Conservation (phyloP, 108 stramenopile species). For the Ochromonas danica region DNA sequence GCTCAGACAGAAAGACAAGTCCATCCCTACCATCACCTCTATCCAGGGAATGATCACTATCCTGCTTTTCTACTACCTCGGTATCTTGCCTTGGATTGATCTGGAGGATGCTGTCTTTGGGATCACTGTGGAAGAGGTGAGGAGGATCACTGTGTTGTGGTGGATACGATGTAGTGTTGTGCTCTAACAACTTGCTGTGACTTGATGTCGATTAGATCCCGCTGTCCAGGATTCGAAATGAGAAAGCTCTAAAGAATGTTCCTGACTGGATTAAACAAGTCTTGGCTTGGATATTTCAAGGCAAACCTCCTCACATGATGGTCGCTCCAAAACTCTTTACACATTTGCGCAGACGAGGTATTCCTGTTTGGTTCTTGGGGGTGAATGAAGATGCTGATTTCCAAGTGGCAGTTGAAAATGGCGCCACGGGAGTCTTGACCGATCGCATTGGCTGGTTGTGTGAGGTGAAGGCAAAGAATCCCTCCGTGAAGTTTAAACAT, state of each 20-base stretch:
- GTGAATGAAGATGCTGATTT: constrained; percentile 19
- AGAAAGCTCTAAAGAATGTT: constrained; percentile 11
- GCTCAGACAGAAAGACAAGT: constrained; percentile 11
- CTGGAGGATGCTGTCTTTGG: constrained; percentile 40
- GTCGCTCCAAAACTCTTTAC: constrained; percentile 33
- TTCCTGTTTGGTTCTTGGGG: constrained; percentile 33
- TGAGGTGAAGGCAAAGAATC: too few species aligned
- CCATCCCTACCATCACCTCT: constrained; percentile 30
- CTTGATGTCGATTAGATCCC: background rate
- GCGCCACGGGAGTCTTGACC: constrained; percentile 22
- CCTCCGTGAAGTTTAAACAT: too few species aligned
- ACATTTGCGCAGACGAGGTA: constrained; percentile 39
- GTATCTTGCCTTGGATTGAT: constrained; percentile 39
- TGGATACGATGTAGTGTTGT: background rate
- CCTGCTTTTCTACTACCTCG: constrained; percentile 33
- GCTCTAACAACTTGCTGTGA: background rate
- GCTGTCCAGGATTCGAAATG: constrained; percentile 1
- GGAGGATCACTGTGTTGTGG: background rate
- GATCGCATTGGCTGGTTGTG: too few species aligned
- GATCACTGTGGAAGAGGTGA: constrained; percentile 29
- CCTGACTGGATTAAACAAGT: constrained; percentile 28
- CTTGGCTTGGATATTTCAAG: constrained; percentile 18
- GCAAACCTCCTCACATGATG: constrained; percentile 27
- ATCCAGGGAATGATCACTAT: constrained; percentile 30
- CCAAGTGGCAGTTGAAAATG: background rate